Base-by-base conservation (phyloP, 345 rosid genomes). In the Cardiospermum halicacabum region DNA sequence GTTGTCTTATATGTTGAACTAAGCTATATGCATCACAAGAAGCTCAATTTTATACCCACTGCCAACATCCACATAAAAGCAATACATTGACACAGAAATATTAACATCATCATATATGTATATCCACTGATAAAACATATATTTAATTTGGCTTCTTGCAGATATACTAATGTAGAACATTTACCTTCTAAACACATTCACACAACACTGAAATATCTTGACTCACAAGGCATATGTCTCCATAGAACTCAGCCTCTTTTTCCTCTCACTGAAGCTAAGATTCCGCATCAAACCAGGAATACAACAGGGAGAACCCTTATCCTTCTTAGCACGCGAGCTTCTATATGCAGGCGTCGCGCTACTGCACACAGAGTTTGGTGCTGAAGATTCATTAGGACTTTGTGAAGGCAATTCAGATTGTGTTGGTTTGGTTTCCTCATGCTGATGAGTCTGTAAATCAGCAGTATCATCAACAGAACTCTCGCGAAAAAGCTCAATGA, bases 401-500 rank as follows among this genome's bases (percentile, higher is more conserved):
- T 50, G 65, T 2, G 67, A 19, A 64, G 79, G 65, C 15, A 56
- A 47, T 31, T 60, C 65, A n/a, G 32, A 34, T 51, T 5, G 32
- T 8, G 51, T 31, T 24, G 66, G 66, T 53, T 65, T 64, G 27
- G 68, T 28, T 66, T 72, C 67, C n/a, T 8, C n/a, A n/a, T n/a
- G 53, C 32, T 31, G 53, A 27, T 31, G 51, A 15, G 45, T 58
- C 28, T 69, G 67, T 57, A 68, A 50, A 60, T 51, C 56, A 5
- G 59, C 60, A 11, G 2, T 47, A n/a, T 11, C 13, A 28, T 31
- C 54, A 24, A 40, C 28, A 27, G 73, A 74, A 75, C 88, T 78
- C 58, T 84, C 86, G 5, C 74, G 73, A 24, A 87, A 81, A 59
- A 84, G 78, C 66, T 87, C 89, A 27, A 77, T 58, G 2, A 87